Percentiles rank a stretch among this genome's conserved stretches.
Evolutionary conservation across 2,329 filamentous ascomycete genomes (phyloP).

Genomic region (Penicillium sp.): DNA sequence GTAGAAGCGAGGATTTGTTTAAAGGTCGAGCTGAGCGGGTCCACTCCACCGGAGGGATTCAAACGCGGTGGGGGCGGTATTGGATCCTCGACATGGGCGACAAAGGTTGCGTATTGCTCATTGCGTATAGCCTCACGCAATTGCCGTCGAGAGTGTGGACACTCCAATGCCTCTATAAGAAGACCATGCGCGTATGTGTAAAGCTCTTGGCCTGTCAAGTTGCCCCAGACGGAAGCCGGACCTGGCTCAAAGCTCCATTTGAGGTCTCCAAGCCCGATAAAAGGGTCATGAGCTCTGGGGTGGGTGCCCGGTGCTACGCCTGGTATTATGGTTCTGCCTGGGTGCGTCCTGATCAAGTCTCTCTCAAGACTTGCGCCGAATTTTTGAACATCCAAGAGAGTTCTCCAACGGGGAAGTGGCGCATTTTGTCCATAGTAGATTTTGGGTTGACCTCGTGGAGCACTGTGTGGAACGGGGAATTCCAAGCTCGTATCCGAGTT

Average conservation of each 20-base stretch:
- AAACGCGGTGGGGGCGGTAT: slow-evolving; percentile 24
- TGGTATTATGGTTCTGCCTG: slow-evolving; percentile 13
- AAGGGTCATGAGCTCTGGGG: slow-evolving; percentile 13
- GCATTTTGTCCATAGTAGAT: slow-evolving; percentile 23
- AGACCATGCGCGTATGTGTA: slow-evolving; percentile 23
- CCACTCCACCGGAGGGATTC: not conserved
- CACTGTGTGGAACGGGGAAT: not conserved
- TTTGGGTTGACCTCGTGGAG: not conserved
- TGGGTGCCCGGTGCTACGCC: slow-evolving; percentile 10
- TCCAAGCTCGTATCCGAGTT: not conserved
- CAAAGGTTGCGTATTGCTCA: slow-evolving; percentile 10
- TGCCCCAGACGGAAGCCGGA: slow-evolving; percentile 16
- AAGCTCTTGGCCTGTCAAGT: slow-evolving; percentile 3
- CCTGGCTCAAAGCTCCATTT: slow-evolving; percentile 33
- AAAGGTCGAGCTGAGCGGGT: not conserved
- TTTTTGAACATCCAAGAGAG: slow-evolving; percentile 1
- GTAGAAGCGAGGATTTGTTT: not conserved
- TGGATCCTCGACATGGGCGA: slow-evolving; percentile 29
- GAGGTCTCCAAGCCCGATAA: slow-evolving; percentile 20
- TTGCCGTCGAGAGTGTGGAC: slow-evolving; percentile 23
- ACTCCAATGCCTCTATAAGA: slow-evolving; percentile 25
- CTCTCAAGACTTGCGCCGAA: not conserved
- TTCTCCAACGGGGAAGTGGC: slow-evolving; percentile 25
- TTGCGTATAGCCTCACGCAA: slow-evolving; percentile 17
- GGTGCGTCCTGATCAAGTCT: slow-evolving; percentile 20